Conservation (phyloP, 1,139 yeast species). For the Blastobotrys serpentis region DNA sequence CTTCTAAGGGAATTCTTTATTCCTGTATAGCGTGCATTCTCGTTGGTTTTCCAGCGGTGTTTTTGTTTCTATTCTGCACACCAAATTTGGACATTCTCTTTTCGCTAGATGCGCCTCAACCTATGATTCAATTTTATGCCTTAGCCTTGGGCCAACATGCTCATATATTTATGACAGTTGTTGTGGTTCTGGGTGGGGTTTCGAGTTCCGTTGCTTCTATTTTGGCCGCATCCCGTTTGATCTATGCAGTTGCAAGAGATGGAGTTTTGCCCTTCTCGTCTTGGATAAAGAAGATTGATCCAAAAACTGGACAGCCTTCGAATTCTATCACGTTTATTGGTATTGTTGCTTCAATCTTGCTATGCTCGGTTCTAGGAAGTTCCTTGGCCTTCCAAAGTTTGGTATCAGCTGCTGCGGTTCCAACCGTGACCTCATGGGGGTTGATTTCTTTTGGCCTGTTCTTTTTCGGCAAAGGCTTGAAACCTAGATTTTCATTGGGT, state of each 20-base stretch:
- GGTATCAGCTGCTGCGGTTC: constrained; percentile 32
- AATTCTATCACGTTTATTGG: constrained; percentile 31
- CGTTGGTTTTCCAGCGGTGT: constrained; percentile 51
- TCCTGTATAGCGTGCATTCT: constrained; percentile 55
- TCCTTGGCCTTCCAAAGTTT: constrained; percentile 32
- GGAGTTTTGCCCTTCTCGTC: constrained; percentile 33
- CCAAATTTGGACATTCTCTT: constrained; percentile 46
- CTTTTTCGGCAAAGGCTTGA: constrained; percentile 24
- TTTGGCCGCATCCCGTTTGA: constrained; percentile 33
- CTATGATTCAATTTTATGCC: constrained; percentile 31
- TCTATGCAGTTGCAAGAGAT: constrained; percentile 33
- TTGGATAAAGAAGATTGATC: constrained; percentile 30
- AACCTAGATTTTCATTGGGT: constrained; percentile 29
- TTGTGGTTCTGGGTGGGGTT: constrained; percentile 25
- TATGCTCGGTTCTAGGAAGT: constrained; percentile 31
- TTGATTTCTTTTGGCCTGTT: constrained; percentile 31
- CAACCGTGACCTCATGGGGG: constrained; percentile 32
- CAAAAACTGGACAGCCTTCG: constrained; percentile 26
- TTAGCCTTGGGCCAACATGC: constrained; percentile 32
- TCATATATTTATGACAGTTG: constrained; percentile 29
- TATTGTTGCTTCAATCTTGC: constrained; percentile 27
- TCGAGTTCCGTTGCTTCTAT: constrained; percentile 28
- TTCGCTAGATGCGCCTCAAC: constrained; percentile 30
- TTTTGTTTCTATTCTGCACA: constrained; percentile 49
- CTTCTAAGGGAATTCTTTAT: constrained; percentile 56